phyloP scores from a whole-genome alignment of 192 early-diverging fungal genomes.

The Coemansia sp. region DNA sequence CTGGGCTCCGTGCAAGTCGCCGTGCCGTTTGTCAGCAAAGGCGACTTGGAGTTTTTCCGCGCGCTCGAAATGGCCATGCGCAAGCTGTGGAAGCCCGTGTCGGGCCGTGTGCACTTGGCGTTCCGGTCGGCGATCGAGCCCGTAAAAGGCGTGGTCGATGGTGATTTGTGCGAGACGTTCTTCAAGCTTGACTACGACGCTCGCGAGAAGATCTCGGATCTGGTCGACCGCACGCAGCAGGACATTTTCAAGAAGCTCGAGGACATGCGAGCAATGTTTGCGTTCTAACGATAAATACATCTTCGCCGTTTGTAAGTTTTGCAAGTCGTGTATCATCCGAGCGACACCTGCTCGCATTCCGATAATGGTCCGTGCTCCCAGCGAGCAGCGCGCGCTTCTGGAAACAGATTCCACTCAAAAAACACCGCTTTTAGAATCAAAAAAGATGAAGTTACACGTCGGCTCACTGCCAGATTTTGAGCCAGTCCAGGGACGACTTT shows the following conservation, averaged over 20 bases:
- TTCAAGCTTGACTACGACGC: slow-evolving; percentile 4
- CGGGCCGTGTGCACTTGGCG: slow-evolving; percentile 83
- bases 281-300: too few species aligned
- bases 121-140: slow-evolving; percentile 81
- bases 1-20: slow-evolving; percentile 80
- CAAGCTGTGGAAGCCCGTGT: slow-evolving; percentile 66
- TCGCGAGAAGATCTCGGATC: slow-evolving; percentile 66
- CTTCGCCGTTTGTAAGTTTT: too few species aligned
- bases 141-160: slow-evolving; percentile 73
- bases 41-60: slow-evolving; percentile 92
- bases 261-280: slow-evolving; percentile 67
- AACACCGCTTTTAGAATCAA: not conserved
- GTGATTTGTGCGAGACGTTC: slow-evolving; percentile 90
- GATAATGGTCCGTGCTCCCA: too few species aligned
- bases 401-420: too few species aligned
- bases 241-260: slow-evolving; percentile 95
- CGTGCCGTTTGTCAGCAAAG: slow-evolving; percentile 81
- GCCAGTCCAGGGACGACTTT: slow-evolving; percentile 51
- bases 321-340: too few species aligned
- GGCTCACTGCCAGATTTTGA: slow-evolving; percentile 38
- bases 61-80: slow-evolving; percentile 88
- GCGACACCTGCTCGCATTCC: too few species aligned
- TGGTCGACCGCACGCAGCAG: slow-evolving; percentile 74
- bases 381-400: too few species aligned
- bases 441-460: not conserved